Evolutionary conservation across 768 basidiomycete genomes (phyloP).

Genomic region (Trametes cingulata): DNA sequence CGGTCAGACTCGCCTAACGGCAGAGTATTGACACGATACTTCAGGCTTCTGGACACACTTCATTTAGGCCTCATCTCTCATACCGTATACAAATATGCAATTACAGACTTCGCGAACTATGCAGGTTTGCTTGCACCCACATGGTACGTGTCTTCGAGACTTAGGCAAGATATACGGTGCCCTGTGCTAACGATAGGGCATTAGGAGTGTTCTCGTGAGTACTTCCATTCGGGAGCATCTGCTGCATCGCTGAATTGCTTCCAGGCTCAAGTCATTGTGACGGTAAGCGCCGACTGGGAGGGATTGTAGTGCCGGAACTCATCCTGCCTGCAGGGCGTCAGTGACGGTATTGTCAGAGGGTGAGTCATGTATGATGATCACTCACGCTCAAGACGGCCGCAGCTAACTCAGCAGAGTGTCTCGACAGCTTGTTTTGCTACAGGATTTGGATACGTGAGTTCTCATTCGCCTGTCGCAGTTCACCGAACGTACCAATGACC

Average conservation of each 20-base stretch:
- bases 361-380: too few relatives aligned
- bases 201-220: slow-evolving; percentile 16
- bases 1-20: too few relatives aligned
- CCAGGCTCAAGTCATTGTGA: neutral
- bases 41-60: slow-evolving; percentile 24
- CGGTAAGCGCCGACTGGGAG: too few relatives aligned
- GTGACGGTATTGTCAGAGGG: neutral
- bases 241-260: neutral
- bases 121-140: neutral
- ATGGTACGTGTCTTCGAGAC: slow-evolving; percentile 4
- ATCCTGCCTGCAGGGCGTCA: neutral
- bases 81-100: slow-evolving; percentile 14
- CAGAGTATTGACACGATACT: too few relatives aligned
- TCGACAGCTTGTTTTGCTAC: neutral
- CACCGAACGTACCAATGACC: neutral
- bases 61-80: slow-evolving; percentile 24
- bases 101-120: slow-evolving; percentile 7
- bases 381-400: neutral
- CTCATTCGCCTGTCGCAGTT: neutral
- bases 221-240: neutral
- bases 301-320: too few relatives aligned
- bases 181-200: too few relatives aligned
- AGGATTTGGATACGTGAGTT: neutral
- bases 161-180: too few relatives aligned
- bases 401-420: neutral